Conservation (phyloP, 106 monocot genomes). For the Gastrodia elata region DNA sequence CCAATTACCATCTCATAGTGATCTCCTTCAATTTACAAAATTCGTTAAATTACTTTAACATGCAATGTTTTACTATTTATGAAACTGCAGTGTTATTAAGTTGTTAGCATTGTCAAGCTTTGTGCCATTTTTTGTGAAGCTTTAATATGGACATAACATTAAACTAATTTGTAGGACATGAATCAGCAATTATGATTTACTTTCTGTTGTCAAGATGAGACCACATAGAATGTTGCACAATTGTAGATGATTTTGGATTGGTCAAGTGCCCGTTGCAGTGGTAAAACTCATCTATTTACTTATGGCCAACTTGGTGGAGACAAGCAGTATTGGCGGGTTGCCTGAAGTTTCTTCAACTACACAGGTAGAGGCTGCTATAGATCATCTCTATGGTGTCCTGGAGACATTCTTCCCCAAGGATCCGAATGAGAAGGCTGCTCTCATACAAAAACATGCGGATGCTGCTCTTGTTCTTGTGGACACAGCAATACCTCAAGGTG, state of each 20-base stretch:
- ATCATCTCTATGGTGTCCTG: slow-evolving; percentile 63
- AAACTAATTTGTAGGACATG: background rate
- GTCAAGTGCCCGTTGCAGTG: background rate
- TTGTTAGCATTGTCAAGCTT: background rate
- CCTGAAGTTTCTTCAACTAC: slow-evolving; percentile 8
- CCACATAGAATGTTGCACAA: background rate
- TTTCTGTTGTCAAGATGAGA: background rate
- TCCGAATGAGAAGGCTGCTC: slow-evolving; percentile 37
- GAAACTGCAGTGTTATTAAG: background rate
- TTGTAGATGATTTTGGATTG: background rate
- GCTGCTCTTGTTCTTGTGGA: slow-evolving; percentile 57
- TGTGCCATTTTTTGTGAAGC: background rate
- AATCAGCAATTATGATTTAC: background rate
- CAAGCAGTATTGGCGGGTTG: background rate
- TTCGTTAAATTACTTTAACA: background rate
- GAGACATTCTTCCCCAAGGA: slow-evolving; percentile 73
- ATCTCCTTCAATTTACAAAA: background rate
- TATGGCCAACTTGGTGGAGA: background rate
- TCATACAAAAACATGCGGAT: slow-evolving; percentile 48
- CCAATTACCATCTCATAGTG: background rate
- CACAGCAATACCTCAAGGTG: slow-evolving; percentile 42
- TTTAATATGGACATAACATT: background rate
- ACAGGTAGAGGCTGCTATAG: slow-evolving; percentile 33
- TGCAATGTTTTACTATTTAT: background rate
- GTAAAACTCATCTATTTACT: background rate